phyloP scores from a whole-genome alignment of 345 rosid species.

The Murraya koenigii region DNA sequence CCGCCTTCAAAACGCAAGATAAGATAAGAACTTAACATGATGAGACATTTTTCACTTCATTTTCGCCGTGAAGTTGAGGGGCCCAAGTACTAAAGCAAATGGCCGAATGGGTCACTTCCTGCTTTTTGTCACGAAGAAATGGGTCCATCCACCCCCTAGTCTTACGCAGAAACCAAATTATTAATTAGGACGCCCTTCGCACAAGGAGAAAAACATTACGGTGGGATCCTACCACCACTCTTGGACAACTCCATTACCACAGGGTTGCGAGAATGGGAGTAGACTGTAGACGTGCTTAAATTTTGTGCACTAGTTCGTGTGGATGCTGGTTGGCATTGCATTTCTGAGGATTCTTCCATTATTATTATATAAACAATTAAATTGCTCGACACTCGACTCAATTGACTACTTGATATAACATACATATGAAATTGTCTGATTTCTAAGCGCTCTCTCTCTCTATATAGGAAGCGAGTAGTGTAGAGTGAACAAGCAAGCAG shows the following conservation, averaged over 20 bases:
- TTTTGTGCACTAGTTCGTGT: constrained; percentile 6
- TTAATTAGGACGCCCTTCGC: background rate
- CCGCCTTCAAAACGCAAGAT: constrained; percentile 5
- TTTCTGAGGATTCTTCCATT: background rate
- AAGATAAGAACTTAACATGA: background rate
- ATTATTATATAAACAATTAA: background rate
- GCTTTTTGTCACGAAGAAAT: background rate
- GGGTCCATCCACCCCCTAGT: background rate
- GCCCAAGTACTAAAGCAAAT: background rate
- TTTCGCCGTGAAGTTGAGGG: background rate
- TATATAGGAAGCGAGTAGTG: background rate
- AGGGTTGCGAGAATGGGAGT: constrained; percentile 4
- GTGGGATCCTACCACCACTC: background rate
- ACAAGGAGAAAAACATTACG: background rate
- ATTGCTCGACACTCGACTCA: background rate
- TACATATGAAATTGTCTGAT: background rate
- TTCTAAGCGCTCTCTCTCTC: background rate
- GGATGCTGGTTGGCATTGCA: background rate
- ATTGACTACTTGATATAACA: background rate
- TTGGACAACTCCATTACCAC: constrained; percentile 12
- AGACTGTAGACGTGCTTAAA: constrained; percentile 18
- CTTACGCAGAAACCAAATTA: background rate
- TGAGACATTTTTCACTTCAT: too few species aligned
- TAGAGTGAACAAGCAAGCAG: background rate
- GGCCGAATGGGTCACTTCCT: background rate